Conservation (phyloP, 768 basidiomycete genomes). For the Hericium coralloides region DNA sequence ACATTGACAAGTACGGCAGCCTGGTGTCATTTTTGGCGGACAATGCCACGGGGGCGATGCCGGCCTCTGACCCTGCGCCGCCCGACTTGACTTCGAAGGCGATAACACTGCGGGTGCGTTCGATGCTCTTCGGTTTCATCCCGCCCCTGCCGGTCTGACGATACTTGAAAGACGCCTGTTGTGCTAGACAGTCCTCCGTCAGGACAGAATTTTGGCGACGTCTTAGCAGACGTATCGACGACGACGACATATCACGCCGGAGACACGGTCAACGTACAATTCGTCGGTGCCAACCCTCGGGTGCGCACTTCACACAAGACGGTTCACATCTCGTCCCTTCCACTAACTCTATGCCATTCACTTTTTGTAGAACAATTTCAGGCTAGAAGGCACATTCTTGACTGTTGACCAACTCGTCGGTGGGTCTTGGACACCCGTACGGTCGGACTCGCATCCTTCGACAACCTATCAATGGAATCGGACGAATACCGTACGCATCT, state of each 20-base stretch:
- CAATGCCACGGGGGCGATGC: conserved; percentile 29
- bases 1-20: conserved; percentile 65
- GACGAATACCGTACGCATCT: conserved; percentile 38
- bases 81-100: conserved; percentile 55
- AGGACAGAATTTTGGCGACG: conserved; percentile 52
- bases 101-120: conserved; percentile 53
- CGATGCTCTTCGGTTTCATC: neutral
- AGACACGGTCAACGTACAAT: conserved; percentile 50
- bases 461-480: conserved; percentile 60
- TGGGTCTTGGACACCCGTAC: conserved; percentile 43
- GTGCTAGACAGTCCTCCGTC: conserved; percentile 50
- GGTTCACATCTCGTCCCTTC: neutral
- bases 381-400: conserved; percentile 65
- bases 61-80: conserved; percentile 57
- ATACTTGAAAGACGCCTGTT: conserved; percentile 40
- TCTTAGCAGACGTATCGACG: conserved; percentile 44
- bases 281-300: conserved; percentile 73
- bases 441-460: conserved; percentile 74
- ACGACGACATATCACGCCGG: conserved; percentile 42
- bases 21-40: conserved; percentile 57
- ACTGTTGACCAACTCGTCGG: conserved; percentile 48
- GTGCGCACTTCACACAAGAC: conserved; percentile 27
- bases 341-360: neutral
- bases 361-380: conserved; percentile 57
- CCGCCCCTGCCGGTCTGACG: neutral